Base-by-base conservation (phyloP, 768 basidiomycete species). In the Russula ochroleuca region DNA sequence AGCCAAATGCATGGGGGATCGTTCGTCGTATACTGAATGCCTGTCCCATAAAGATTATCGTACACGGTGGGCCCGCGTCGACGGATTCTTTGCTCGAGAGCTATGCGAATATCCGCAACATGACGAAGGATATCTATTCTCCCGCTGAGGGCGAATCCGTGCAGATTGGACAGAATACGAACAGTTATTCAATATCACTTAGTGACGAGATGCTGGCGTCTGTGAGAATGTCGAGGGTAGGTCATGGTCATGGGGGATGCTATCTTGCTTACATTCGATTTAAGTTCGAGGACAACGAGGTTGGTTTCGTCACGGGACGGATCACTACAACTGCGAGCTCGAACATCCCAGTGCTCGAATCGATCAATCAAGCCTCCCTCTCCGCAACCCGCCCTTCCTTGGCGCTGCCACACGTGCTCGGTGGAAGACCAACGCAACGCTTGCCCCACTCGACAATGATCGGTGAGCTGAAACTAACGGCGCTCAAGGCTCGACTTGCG, bases 251-350 rank as follows among this genome's bases (percentile, higher is more conserved):
- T 11, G 49, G 69, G 49, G 68, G 40, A 60, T 51, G 15, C 35
- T 35, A 51, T 37, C 47, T 40, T 47, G n/a, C 70, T 48, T 23
- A 33, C 48, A 15, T 28, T 11, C 52, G 17, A 38, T 62, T 61
- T 37, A 70, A 98, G 94, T 98, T 97, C 72, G 97, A 98, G 71
- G 96, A 98, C 73, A 98, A 94, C 70, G 94, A 98, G 75, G 90
- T 99, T 50, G 94, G 92, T 19, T 95, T 87, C 73, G 86, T 99
- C 49, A 85, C 86, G 23, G 97, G 97, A 23, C 84, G 90, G n/a
- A 85, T 98, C 37, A 81, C 88, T 4, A 83, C 87, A 35, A 88
- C 91, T 61, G 86, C 92, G 19, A 92, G 87, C 65, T 93, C 95
- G 2, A 91, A 86, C 6, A 87, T 98, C 59, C 94, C 96, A 1